phyloP scores from a whole-genome alignment of 345 rosid genomes.

The Rhizophora mangle region DNA sequence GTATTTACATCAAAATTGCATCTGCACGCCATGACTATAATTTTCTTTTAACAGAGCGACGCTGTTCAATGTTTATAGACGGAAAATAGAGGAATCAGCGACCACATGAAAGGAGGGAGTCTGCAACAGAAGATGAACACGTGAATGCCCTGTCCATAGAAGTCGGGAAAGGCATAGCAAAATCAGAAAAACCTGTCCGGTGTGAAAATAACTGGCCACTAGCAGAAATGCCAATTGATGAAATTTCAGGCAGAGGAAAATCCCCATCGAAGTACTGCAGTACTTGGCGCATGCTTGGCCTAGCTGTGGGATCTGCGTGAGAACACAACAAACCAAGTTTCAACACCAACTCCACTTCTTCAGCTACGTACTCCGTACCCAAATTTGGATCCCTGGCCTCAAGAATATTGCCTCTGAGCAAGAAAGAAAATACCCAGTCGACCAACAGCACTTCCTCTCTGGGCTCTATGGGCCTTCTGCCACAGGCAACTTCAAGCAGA shows the following conservation, averaged over 20 bases:
- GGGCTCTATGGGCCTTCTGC: slow-evolving; percentile 47
- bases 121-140: slow-evolving; percentile 38
- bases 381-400: slow-evolving; percentile 28
- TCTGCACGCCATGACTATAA: no score
- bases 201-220: slow-evolving; percentile 31
- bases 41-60: background rate
- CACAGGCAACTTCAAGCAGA: slow-evolving; percentile 56
- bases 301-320: slow-evolving; percentile 36
- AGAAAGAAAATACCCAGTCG: slow-evolving; percentile 19
- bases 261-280: slow-evolving; percentile 46
- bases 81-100: slow-evolving; percentile 24
- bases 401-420: slow-evolving; percentile 18
- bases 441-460: slow-evolving; percentile 24
- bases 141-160: slow-evolving; percentile 32
- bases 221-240: slow-evolving; percentile 32
- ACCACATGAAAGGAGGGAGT: slow-evolving; percentile 57
- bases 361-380: slow-evolving; percentile 30
- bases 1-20: no score
- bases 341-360: slow-evolving; percentile 51
- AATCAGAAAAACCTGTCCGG: slow-evolving; percentile 43
- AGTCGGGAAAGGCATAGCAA: slow-evolving; percentile 37
- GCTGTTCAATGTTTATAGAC: background rate
- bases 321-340: slow-evolving; percentile 63
- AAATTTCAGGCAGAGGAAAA: slow-evolving; percentile 37
- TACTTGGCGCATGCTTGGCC: slow-evolving; percentile 63